Conservation (phyloP, 225 moss, liverwort and hornwort species). For the Straminergon stramineum region DNA sequence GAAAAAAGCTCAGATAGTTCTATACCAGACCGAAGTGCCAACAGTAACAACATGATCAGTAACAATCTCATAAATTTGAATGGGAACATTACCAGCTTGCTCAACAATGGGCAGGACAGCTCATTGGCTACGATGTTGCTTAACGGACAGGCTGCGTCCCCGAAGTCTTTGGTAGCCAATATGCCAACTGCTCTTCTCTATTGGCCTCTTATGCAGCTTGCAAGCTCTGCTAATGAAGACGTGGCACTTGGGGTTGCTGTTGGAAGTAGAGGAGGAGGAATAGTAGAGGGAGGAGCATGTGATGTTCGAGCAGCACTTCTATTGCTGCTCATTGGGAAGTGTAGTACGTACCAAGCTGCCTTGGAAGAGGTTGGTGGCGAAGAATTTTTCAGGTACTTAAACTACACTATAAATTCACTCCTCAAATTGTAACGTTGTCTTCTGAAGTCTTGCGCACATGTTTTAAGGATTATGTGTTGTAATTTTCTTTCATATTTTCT, state of each 20-base stretch:
- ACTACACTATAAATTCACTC: not conserved
- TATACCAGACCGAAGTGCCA: slow-evolving; percentile 33
- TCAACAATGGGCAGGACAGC: slow-evolving; percentile 32
- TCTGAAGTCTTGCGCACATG: not conserved
- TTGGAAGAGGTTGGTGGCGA: slow-evolving; percentile 98
- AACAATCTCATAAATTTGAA: slow-evolving; percentile 52
- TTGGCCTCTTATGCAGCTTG: slow-evolving; percentile 98
- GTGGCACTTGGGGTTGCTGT: slow-evolving; percentile 85
- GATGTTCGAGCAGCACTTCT: slow-evolving; percentile 92
- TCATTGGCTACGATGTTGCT: slow-evolving; percentile 91
- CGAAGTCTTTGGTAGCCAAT: slow-evolving; percentile 82
- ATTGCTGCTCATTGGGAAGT: slow-evolving; percentile 91
- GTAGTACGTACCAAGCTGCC: slow-evolving; percentile 84
- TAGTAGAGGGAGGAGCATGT: slow-evolving; percentile 81
- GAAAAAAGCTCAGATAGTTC: slow-evolving; percentile 31
- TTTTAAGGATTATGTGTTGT: not conserved
- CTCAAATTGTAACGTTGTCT: not conserved
- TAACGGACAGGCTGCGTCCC: slow-evolving; percentile 86
- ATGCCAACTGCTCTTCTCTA: slow-evolving; percentile 97
- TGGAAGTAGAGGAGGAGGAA: slow-evolving; percentile 95
- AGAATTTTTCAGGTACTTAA: slow-evolving; percentile 91
- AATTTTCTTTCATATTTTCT: not conserved
- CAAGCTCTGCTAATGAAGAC: slow-evolving; percentile 89
- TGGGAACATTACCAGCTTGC: slow-evolving; percentile 27
- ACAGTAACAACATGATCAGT: slow-evolving; percentile 37